A percentile compares a stretch with the other conserved stretches of the same genome.
phyloP scores from a whole-genome alignment of 2,329 filamentous ascomycete genomes.

The Delphinella strobiligena region DNA sequence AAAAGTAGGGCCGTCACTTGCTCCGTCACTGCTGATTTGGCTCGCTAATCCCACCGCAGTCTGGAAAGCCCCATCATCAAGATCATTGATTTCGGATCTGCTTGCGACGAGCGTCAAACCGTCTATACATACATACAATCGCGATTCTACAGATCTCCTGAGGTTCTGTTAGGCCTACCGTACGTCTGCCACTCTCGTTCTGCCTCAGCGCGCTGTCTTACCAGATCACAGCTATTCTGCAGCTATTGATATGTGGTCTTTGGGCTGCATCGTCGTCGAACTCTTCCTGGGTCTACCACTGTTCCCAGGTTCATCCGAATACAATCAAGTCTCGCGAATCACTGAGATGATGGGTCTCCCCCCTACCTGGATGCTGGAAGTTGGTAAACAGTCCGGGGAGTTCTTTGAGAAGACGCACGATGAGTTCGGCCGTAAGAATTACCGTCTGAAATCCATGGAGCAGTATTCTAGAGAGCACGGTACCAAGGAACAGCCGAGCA shows the following conservation, averaged over 20 bases:
- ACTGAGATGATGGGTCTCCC: conserved; percentile 96
- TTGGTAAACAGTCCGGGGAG: conserved; percentile 93
- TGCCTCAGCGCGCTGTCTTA: no score
- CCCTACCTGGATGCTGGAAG: conserved; percentile 97
- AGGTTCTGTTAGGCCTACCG: conserved; percentile 86
- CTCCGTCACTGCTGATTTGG: neutral
- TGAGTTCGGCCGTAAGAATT: conserved; percentile 83
- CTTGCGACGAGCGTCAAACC: conserved; percentile 94
- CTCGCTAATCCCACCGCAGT: conserved; percentile 24
- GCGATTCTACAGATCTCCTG: conserved; percentile 91
- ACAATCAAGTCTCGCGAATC: conserved; percentile 94
- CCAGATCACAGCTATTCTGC: conserved; percentile 58
- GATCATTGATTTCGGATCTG: conserved; percentile 98
- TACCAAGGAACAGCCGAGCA: conserved; percentile 97
- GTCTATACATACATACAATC: conserved; percentile 99
- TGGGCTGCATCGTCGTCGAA: conserved; percentile 96
- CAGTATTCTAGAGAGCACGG: conserved; percentile 92
- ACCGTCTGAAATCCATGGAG: conserved; percentile 92
- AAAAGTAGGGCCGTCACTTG: conserved; percentile 50
- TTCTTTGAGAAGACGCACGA: conserved; percentile 92
- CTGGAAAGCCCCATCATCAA: conserved; percentile 99
- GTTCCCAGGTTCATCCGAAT: conserved; percentile 95
- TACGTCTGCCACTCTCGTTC: no score
- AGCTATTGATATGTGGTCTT: conserved; percentile 98
- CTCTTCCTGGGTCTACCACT: conserved; percentile 87